Conservation (phyloP, 192 early-diverging fungal species). For the Coemansia umbellata region DNA sequence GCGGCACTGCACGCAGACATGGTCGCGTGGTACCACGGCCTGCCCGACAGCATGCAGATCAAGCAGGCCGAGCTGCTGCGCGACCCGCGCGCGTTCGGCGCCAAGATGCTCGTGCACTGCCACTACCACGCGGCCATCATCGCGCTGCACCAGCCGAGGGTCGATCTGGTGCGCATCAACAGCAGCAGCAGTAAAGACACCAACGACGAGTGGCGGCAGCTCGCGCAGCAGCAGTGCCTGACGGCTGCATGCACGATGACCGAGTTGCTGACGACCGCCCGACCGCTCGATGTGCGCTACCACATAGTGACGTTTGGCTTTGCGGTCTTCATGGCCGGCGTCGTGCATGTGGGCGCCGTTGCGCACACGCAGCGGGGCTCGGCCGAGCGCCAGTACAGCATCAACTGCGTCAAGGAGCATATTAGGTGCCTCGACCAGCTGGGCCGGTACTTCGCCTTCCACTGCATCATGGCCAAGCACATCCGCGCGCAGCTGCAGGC, state of each 20-base stretch:
- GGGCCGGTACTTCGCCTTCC: slow-evolving; percentile 51
- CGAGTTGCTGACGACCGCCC: slow-evolving; percentile 32
- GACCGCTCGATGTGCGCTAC: slow-evolving; percentile 43
- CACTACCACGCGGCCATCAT: slow-evolving; percentile 50
- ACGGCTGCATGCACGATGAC: slow-evolving; percentile 50
- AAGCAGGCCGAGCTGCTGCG: slow-evolving; percentile 17
- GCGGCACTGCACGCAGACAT: slow-evolving; percentile 44
- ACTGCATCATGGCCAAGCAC: slow-evolving; percentile 52
- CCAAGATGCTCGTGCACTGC: slow-evolving; percentile 52
- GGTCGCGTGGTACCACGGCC: slow-evolving; percentile 43
- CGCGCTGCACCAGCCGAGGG: slow-evolving; percentile 49
- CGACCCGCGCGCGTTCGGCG: slow-evolving; percentile 34
- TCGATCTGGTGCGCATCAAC: slow-evolving; percentile 45
- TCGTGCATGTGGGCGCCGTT: slow-evolving; percentile 47
- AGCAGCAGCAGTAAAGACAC: neutral
- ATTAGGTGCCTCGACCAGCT: slow-evolving; percentile 37
- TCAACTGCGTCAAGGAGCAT: slow-evolving; percentile 50
- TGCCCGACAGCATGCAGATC: slow-evolving; percentile 47
- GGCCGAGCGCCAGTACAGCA: slow-evolving; percentile 48
- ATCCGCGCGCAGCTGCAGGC: slow-evolving; percentile 47
- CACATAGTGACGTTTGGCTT: slow-evolving; percentile 49
- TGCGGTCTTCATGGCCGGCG: slow-evolving; percentile 50
- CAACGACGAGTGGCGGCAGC: slow-evolving; percentile 26
- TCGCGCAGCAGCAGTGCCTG: slow-evolving; percentile 50
- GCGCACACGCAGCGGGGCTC: slow-evolving; percentile 37